Conservation (phyloP, 768 basidiomycete species). For the Rubroboletus satanas region DNA sequence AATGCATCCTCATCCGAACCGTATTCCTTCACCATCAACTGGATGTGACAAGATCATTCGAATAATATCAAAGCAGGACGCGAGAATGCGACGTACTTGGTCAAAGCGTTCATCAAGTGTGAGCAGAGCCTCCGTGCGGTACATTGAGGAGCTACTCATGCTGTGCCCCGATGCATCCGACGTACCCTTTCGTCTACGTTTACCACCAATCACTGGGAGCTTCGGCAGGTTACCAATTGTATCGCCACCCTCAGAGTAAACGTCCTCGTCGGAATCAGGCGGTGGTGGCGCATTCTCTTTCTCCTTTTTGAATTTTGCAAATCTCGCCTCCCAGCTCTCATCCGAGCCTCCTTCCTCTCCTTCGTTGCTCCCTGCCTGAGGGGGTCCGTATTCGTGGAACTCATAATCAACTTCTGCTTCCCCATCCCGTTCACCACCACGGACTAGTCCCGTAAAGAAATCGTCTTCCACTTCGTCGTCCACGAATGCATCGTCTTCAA, state of each 20-base stretch:
- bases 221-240: constrained; percentile 73
- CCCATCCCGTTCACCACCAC: constrained; percentile 60
- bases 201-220: constrained; percentile 76
- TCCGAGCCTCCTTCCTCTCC: constrained; percentile 29
- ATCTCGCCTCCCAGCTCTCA: constrained; percentile 73
- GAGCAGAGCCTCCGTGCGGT: constrained; percentile 82
- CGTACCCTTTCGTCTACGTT: constrained; percentile 64
- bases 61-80: not conserved
- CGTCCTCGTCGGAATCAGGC: constrained; percentile 48
- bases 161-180: constrained; percentile 92
- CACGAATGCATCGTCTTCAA: constrained; percentile 95
- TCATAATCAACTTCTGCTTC: constrained; percentile 64
- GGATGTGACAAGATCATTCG: not conserved
- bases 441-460: constrained; percentile 72
- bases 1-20: constrained; percentile 49
- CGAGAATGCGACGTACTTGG: constrained; percentile 53
- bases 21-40: constrained; percentile 83
- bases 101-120: constrained; percentile 93
- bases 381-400: constrained; percentile 50
- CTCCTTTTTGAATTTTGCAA: constrained; percentile 71
- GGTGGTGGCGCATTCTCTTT: constrained; percentile 27
- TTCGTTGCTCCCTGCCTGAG: constrained; percentile 18
- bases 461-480: constrained; percentile 70
- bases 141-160: constrained; percentile 97
- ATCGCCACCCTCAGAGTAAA: constrained; percentile 68